Evolutionary conservation across 2,329 filamentous ascomycete genomes (phyloP).

Genomic region (Epichloe hybrida): DNA sequence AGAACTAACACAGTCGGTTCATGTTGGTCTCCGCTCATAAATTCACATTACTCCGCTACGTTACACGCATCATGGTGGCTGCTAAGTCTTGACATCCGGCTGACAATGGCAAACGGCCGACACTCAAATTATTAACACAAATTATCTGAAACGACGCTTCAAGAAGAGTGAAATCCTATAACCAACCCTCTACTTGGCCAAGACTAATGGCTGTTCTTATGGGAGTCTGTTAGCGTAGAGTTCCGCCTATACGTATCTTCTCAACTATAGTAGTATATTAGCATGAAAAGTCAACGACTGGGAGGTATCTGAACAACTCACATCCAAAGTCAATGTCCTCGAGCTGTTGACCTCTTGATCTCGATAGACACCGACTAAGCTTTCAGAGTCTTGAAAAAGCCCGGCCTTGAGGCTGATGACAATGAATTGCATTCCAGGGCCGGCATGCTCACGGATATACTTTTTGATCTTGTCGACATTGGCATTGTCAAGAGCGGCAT

Average conservation of each 20-base stretch:
- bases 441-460: conserved; percentile 87
- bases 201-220: not conserved
- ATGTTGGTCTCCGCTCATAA: no score
- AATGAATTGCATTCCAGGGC: conserved; percentile 97
- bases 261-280: conserved; percentile 14
- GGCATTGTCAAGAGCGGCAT: conserved; percentile 94
- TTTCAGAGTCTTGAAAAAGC: conserved; percentile 92
- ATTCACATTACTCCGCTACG: no score
- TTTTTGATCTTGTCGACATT: conserved; percentile 94
- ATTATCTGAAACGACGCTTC: no score
- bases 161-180: no score
- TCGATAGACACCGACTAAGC: conserved; percentile 85
- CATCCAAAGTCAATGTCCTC: conserved; percentile 84
- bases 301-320: conserved; percentile 38
- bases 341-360: conserved; percentile 91
- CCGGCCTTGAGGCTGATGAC: conserved; percentile 94
- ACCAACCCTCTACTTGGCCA: not conserved
- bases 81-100: no score
- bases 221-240: not conserved
- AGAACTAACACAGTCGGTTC: no score
- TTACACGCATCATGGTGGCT: no score
- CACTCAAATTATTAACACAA: no score
- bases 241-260: conserved; percentile 19
- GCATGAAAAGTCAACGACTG: not conserved
- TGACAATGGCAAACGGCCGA: no score